These are phyloP conservation scores for Vitis hybrid DNA, from an alignment of 177 flowering plant species.

Conservation along the genomic window DNA sequence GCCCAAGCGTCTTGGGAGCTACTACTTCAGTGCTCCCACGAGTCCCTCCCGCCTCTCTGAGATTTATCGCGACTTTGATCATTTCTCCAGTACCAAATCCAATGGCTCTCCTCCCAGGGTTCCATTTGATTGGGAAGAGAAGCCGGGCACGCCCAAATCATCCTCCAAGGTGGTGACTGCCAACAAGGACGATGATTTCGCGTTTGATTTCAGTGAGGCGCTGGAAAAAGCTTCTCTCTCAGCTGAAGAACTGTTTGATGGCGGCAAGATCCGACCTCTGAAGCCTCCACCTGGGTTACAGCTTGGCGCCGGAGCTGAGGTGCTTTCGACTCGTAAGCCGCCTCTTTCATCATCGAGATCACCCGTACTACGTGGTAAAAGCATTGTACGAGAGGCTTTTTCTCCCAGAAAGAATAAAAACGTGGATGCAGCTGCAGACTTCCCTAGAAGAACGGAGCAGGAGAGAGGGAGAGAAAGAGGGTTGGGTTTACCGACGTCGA, in stretches of 20 bases:
- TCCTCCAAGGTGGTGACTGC: not conserved
- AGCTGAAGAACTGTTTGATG: constrained; percentile 68
- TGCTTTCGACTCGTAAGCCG: not conserved
- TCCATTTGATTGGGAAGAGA: constrained; percentile 57
- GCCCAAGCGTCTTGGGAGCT: constrained; percentile 38
- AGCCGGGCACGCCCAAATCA: constrained; percentile 42
- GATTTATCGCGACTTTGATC: constrained; percentile 34
- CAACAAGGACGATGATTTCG: constrained; percentile 37
- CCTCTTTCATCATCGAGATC: constrained; percentile 27
- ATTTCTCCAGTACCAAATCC: constrained; percentile 9
- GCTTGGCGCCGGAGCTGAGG: not conserved
- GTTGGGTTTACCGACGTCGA: not conserved
- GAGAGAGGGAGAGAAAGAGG: constrained; percentile 43
- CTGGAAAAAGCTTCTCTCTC: constrained; percentile 30
- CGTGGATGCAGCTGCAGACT: constrained; percentile 30
- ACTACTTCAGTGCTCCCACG: constrained; percentile 51
- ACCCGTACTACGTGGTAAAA: constrained; percentile 28
- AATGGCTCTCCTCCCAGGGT: constrained; percentile 15
- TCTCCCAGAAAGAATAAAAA: constrained; percentile 40
- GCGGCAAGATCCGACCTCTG: constrained; percentile 56
- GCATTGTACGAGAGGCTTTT: constrained; percentile 31
- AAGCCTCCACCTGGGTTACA: constrained; percentile 53
- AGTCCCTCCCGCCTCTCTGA: constrained; percentile 43
- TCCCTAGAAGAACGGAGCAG: constrained; percentile 17
- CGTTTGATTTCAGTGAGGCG: constrained; percentile 49